A percentile compares a stretch with the other conserved stretches of the same genome.
Conservation (phyloP, 2,329 filamentous ascomycete genomes). For the Simplicillium sp. region DNA sequence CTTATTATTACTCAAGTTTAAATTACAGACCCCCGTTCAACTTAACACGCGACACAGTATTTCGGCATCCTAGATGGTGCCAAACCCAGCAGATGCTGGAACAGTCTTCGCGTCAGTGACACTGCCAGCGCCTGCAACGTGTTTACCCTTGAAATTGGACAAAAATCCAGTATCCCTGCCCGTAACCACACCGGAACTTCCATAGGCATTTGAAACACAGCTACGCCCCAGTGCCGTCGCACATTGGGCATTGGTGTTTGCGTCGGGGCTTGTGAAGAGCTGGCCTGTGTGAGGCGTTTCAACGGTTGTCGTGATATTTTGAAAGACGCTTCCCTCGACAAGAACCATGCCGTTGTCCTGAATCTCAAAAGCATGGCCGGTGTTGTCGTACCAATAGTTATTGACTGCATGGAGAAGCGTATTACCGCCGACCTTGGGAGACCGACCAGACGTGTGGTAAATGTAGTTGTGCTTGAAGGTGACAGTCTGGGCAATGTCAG, state of each 20-base stretch:
- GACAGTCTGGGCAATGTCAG: slow-evolving; percentile 17
- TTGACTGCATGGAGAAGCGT: slow-evolving; percentile 49
- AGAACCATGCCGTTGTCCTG: slow-evolving; percentile 33
- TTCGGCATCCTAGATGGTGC: too few species aligned
- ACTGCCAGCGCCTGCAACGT: too few species aligned
- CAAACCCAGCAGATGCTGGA: too few species aligned
- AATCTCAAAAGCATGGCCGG: slow-evolving; percentile 49
- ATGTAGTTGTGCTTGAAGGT: slow-evolving; percentile 54
- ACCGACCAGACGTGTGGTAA: slow-evolving; percentile 46
- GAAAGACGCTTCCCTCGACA: slow-evolving; percentile 49
- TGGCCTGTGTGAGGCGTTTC: slow-evolving; percentile 21
- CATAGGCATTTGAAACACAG: too few species aligned
- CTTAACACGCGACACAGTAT: too few species aligned
- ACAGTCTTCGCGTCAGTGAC: too few species aligned
- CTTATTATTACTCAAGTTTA: too few species aligned
- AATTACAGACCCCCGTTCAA: too few species aligned
- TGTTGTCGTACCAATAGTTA: slow-evolving; percentile 50
- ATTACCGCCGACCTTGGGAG: slow-evolving; percentile 47
- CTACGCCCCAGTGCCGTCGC: too few species aligned
- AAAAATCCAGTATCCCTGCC: too few species aligned
- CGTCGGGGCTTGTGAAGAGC: slow-evolving; percentile 21
- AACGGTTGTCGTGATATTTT: slow-evolving; percentile 36
- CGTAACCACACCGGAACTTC: too few species aligned
- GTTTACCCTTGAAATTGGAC: too few species aligned
- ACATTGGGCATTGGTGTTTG: slow-evolving; percentile 19